Percentiles rank a stretch among this genome's conserved stretches.
phyloP scores from a whole-genome alignment of 2,329 filamentous ascomycete species.

The Fusarium compactum region DNA sequence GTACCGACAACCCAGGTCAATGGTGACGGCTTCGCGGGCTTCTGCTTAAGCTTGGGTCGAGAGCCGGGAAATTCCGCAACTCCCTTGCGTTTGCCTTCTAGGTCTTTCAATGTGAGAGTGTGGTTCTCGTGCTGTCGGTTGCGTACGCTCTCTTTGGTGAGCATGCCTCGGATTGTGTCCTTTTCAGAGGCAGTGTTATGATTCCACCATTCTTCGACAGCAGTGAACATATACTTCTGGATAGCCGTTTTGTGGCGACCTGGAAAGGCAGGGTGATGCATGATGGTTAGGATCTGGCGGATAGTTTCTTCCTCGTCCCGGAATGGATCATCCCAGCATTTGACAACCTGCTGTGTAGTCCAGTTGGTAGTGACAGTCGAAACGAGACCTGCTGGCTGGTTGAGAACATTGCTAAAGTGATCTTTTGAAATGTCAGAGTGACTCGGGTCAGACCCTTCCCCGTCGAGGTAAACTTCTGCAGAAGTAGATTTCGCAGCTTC shows the following conservation, averaged over 20 bases:
- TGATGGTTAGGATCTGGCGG: slow-evolving; percentile 78
- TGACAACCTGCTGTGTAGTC: slow-evolving; percentile 47
- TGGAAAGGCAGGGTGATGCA: slow-evolving; percentile 87
- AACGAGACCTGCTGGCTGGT: slow-evolving; percentile 46
- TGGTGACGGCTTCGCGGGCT: slow-evolving; percentile 39
- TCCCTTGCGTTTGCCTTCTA: slow-evolving; percentile 42
- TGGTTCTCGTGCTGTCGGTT: slow-evolving; percentile 48
- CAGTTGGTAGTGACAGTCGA: slow-evolving; percentile 49
- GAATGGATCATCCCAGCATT: slow-evolving; percentile 76
- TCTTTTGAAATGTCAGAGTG: slow-evolving; percentile 85
- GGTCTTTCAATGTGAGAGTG: slow-evolving; percentile 43
- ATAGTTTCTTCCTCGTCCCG: slow-evolving; percentile 79
- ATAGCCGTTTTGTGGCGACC: slow-evolving; percentile 75
- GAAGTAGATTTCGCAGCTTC: slow-evolving; percentile 64
- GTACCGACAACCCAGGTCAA: slow-evolving; percentile 40
- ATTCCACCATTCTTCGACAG: slow-evolving; percentile 81
- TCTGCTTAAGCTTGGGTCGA: slow-evolving; percentile 39
- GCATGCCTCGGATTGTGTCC: slow-evolving; percentile 37
- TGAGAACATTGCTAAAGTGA: slow-evolving; percentile 78
- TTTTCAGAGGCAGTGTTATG: slow-evolving; percentile 52
- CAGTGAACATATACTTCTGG: slow-evolving; percentile 85
- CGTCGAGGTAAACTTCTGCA: slow-evolving; percentile 74
- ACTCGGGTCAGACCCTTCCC: slow-evolving; percentile 80
- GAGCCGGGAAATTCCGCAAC: slow-evolving; percentile 47
- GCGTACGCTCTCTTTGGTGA: slow-evolving; percentile 46